phyloP scores from a whole-genome alignment of 768 basidiomycete genomes.

The Boletus patriciae region DNA sequence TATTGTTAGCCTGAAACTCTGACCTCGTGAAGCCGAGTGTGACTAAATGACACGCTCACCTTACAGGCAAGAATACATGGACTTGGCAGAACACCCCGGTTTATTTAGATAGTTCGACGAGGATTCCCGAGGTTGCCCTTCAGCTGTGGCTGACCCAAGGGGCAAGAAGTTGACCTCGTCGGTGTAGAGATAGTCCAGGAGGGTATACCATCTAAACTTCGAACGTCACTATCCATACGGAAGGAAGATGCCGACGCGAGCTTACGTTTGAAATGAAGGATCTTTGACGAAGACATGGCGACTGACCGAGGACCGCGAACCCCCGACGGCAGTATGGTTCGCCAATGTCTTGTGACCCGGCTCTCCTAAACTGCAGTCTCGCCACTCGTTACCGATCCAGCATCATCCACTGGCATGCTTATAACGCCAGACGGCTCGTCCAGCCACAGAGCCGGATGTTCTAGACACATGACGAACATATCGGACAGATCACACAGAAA shows the following conservation, averaged over 20 bases:
- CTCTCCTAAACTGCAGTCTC: not conserved
- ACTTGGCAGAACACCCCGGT: conserved; percentile 41
- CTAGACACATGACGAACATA: conserved; percentile 18
- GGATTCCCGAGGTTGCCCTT: not conserved
- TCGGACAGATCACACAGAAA: conserved; percentile 9
- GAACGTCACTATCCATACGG: not conserved
- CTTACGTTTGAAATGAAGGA: conserved; percentile 31
- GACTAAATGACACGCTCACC: conserved; percentile 21
- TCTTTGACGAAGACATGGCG: conserved; percentile 28
- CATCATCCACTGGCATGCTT: not conserved
- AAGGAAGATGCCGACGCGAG: no score
- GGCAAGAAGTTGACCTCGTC: conserved; percentile 33
- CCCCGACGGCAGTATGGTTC: not conserved
- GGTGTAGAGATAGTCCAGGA: conserved; percentile 44
- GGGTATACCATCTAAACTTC: conserved; percentile 36
- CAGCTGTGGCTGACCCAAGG: conserved; percentile 19
- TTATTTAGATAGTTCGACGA: not conserved
- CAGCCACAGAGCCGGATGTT: not conserved
- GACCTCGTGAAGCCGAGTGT: no score
- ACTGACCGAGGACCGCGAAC: conserved; percentile 10
- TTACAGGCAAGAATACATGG: conserved; percentile 44
- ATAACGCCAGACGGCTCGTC: not conserved
- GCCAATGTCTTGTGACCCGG: not conserved
- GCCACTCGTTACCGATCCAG: not conserved
- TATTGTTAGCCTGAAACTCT: not conserved